These are phyloP conservation scores for Ceriops tagal DNA, from an alignment of 345 rosid species.

Conservation along the genomic window DNA sequence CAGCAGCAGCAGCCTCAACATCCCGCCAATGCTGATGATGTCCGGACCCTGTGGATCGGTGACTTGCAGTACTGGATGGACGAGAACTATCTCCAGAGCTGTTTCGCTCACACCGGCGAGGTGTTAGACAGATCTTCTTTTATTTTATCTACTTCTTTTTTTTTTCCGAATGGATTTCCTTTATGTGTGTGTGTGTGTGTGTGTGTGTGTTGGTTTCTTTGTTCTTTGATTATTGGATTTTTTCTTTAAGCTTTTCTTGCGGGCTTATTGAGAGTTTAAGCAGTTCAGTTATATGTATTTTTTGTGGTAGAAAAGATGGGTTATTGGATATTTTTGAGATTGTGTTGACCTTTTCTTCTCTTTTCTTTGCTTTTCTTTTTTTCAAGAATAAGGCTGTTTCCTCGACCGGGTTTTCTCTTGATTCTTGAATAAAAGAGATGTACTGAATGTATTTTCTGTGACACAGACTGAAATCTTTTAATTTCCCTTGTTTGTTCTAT, in stretches of 20 bases:
- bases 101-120: conserved; percentile 72
- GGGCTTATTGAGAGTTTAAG: background rate
- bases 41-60: conserved; percentile 95
- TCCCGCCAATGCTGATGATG: conserved; percentile 56
- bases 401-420: background rate
- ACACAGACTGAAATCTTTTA: too few relatives aligned
- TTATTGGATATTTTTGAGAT: background rate
- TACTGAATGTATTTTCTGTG: too few relatives aligned
- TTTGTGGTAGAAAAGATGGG: background rate
- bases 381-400: background rate
- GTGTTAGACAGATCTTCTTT: conserved; percentile 14
- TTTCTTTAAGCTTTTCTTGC: background rate
- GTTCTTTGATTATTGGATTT: background rate
- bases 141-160: too few relatives aligned
- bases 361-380: background rate
- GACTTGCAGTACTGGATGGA: conserved; percentile 98
- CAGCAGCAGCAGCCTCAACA: conserved; percentile 27
- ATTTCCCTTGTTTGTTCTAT: too few relatives aligned
- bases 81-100: conserved; percentile 51
- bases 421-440: too few relatives aligned
- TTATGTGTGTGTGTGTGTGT: background rate
- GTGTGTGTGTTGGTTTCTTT: background rate
- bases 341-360: background rate
- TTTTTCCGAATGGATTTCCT: background rate
- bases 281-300: too few relatives aligned